Evolutionary conservation across 352 stramenopile species (phyloP), one percentile per base, ranked within the genome.

Genomic region (Phytophthora nicotianae): DNA sequence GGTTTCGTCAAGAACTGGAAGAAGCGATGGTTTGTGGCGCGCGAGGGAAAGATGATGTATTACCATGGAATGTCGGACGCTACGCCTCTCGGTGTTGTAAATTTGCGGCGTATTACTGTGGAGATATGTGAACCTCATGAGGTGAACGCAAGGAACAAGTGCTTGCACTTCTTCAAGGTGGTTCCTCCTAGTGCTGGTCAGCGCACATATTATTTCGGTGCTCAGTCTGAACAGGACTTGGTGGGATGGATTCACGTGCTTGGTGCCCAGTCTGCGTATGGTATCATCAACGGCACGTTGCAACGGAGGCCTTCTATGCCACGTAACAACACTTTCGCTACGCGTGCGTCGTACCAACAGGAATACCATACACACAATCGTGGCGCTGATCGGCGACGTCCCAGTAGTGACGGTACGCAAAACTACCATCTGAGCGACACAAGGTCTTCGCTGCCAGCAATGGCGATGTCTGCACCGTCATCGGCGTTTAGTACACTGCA

Each of bases 1-100:
- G 86, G 86, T 2, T 91, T 95, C 23, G 77, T 95, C 20, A 88
- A 89, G 46, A 93, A 88, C 68, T 95, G 86, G 86, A 95, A 91
- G 59, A 87, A 87, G 41, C 75, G 86, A 41, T 95, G 86, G 86
- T 93, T 92, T 65, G 83, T 95, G 8, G 81, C 83, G 16, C 81
- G 80, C 7, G 86, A 93, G 35, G 83, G 83, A 4, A 88, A 89
- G 52, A 78, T 95, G 50, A 93, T 81, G 72, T 95, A 91, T 49
- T 95, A 88, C 26, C 65, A 83, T 23, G 77, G 65, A 11, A 71
- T 81, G 5, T 81, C 79, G 2, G 83, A 93, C 37, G 77, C 79
- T 13, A 91, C 81, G 45, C 83, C 86, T 17, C 60, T 90, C n/a
- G 83, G 83, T 2, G 72, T 77, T 11, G 79, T 95, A 1, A 75